Conservation (phyloP, 345 rosid species). For the Acer yangbiense region DNA sequence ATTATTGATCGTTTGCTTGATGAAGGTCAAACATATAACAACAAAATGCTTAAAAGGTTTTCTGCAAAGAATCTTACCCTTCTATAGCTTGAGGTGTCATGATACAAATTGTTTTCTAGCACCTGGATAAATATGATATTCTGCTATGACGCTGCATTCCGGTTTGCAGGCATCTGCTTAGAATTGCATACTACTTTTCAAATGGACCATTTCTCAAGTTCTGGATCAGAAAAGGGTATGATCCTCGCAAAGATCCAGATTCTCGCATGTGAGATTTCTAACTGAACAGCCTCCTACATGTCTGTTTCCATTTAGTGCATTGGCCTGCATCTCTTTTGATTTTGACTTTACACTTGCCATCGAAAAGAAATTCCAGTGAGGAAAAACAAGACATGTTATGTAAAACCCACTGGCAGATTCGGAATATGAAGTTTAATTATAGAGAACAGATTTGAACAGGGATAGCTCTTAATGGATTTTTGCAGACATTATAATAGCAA, state of each 20-base stretch:
- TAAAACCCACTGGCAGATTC: not conserved
- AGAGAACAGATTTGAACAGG: not conserved
- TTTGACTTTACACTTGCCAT: not conserved
- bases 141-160: conserved; percentile 14
- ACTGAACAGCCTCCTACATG: not conserved
- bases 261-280: conserved; percentile 77
- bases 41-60: conserved; percentile 75
- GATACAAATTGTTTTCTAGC: conserved; percentile 4
- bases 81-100: conserved; percentile 3
- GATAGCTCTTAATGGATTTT: not conserved
- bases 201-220: conserved; percentile 87
- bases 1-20: conserved; percentile 66
- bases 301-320: not conserved
- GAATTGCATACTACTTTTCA: conserved; percentile 88
- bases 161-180: conserved; percentile 69
- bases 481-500: not conserved
- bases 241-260: conserved; percentile 94
- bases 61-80: conserved; percentile 16
- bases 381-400: not conserved
- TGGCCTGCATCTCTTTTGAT: not conserved
- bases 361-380: not conserved
- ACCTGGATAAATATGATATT: not conserved
- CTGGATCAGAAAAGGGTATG: conserved; percentile 98
- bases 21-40: conserved; percentile 61
- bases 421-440: not conserved